Evolutionary conservation across 1,284 basidiomycete genomes (phyloP).

Genomic region (Irpex sp.): DNA sequence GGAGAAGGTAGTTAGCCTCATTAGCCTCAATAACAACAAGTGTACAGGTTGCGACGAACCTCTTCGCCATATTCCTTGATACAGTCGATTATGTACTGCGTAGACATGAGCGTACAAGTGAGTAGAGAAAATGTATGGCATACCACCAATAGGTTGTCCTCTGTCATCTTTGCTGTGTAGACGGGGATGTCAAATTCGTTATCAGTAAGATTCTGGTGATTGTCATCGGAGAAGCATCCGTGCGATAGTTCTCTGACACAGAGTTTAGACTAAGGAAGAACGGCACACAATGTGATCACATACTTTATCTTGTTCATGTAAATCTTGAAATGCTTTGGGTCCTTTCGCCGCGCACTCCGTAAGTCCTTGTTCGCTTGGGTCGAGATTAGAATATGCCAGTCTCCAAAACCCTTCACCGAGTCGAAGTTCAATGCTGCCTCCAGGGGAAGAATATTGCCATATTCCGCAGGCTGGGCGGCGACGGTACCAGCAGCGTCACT

Average conservation of each 20-base stretch:
- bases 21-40: neutral
- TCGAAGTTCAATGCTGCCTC: constrained; percentile 45
- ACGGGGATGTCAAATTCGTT: constrained; percentile 44
- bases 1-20: neutral
- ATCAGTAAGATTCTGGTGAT: constrained; percentile 60
- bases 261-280: neutral
- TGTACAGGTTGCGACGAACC: constrained; percentile 31
- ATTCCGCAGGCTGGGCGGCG: neutral
- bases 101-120: neutral
- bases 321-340: constrained; percentile 40
- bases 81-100: constrained; percentile 64
- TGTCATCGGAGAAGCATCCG: constrained; percentile 65
- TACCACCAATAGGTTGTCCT: constrained; percentile 58
- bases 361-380: constrained; percentile 39
- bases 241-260: constrained; percentile 53
- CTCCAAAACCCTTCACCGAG: constrained; percentile 45
- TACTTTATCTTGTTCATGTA: constrained; percentile 63
- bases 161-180: constrained; percentile 66
- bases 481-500: too few relatives aligned
- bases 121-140: constrained; percentile 17
- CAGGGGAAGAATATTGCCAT: constrained; percentile 33
- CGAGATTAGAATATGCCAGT: constrained; percentile 48
- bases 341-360: constrained; percentile 23
- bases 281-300: neutral
- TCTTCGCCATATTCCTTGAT: constrained; percentile 45